A percentile compares a stretch with the other conserved stretches of the same genome.
Evolutionary conservation across 2,329 filamentous ascomycete genomes (phyloP).

Genomic region (Cyphellophora attinorum): DNA sequence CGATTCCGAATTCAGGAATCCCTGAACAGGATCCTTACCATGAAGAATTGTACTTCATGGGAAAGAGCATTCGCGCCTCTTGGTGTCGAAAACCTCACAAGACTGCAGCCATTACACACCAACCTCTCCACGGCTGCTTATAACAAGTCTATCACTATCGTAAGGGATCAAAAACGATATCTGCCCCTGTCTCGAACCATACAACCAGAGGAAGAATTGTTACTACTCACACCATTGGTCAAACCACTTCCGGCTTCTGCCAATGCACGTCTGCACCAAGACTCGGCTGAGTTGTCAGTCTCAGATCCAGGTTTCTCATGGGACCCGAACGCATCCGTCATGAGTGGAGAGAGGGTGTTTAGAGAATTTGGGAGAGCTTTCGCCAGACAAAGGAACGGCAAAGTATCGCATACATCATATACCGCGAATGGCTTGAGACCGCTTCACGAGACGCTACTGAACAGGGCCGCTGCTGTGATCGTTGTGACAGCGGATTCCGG

Average conservation of each 20-base stretch:
- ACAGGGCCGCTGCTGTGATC: slow-evolving; percentile 77
- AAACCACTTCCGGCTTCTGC: slow-evolving; percentile 80
- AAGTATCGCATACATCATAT: slow-evolving; percentile 87
- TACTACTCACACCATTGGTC: slow-evolving; percentile 78
- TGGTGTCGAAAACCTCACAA: slow-evolving; percentile 65
- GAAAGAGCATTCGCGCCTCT: slow-evolving; percentile 80
- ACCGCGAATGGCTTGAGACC: slow-evolving; percentile 86
- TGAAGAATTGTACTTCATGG: slow-evolving; percentile 90
- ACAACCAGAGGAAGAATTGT: slow-evolving; percentile 76
- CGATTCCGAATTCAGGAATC: slow-evolving; percentile 73
- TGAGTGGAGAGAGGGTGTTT: slow-evolving; percentile 91
- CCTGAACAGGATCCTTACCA: slow-evolving; percentile 62
- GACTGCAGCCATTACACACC: slow-evolving; percentile 73
- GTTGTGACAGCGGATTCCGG: slow-evolving; percentile 91
- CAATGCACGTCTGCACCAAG: slow-evolving; percentile 58
- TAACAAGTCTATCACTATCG: slow-evolving; percentile 84
- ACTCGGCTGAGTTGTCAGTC: slow-evolving; percentile 34
- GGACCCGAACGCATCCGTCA: slow-evolving; percentile 54
- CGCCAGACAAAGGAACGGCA: slow-evolving; percentile 75
- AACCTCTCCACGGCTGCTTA: slow-evolving; percentile 77
- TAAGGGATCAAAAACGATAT: slow-evolving; percentile 77
- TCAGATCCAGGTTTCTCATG: slow-evolving; percentile 28
- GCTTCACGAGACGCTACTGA: slow-evolving; percentile 87
- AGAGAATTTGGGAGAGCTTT: slow-evolving; percentile 77
- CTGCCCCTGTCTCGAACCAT: slow-evolving; percentile 74